phyloP scores from a whole-genome alignment of 768 basidiomycete species.

The Xerocomellus chrysenteron region DNA sequence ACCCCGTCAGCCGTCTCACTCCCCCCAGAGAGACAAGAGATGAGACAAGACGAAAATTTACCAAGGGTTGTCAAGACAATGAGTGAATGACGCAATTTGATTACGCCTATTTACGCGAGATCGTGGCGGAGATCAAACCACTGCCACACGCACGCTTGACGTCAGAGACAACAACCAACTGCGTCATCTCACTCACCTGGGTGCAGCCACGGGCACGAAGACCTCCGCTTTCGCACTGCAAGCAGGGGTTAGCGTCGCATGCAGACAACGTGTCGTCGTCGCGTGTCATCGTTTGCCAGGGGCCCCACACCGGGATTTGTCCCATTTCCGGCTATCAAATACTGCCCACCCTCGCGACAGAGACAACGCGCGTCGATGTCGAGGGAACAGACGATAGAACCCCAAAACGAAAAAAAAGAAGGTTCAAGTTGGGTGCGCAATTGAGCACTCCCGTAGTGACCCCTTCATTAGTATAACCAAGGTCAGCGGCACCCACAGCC shows the following conservation, averaged over 20 bases:
- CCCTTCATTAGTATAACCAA: slow-evolving; percentile 4
- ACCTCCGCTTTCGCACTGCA: slow-evolving; percentile 77
- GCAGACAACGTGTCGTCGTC: slow-evolving; percentile 10
- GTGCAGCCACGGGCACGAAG: slow-evolving; percentile 82
- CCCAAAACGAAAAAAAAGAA: background rate
- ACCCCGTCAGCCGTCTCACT: background rate
- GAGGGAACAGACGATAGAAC: background rate
- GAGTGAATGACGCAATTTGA: slow-evolving; percentile 28
- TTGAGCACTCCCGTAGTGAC: slow-evolving; percentile 9
- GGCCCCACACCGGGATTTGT: slow-evolving; percentile 12
- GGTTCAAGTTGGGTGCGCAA: background rate
- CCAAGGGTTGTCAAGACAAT: slow-evolving; percentile 35
- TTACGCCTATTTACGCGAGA: slow-evolving; percentile 44
- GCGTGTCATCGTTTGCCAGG: background rate
- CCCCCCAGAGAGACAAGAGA: background rate
- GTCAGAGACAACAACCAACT: slow-evolving; percentile 19
- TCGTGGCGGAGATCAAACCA: slow-evolving; percentile 62
- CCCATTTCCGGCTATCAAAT: slow-evolving; percentile 18
- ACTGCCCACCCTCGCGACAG: background rate
- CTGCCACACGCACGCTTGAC: slow-evolving; percentile 34
- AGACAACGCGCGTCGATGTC: background rate
- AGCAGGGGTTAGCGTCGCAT: slow-evolving; percentile 16
- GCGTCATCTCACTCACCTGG: slow-evolving; percentile 58
- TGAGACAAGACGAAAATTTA: background rate
- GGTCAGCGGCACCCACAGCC: slow-evolving; percentile 2